Evolutionary conservation across 2,329 filamentous ascomycete species (phyloP), one percentile per base, ranked within the genome.

Genomic region (Hymenoscyphus linearis): DNA sequence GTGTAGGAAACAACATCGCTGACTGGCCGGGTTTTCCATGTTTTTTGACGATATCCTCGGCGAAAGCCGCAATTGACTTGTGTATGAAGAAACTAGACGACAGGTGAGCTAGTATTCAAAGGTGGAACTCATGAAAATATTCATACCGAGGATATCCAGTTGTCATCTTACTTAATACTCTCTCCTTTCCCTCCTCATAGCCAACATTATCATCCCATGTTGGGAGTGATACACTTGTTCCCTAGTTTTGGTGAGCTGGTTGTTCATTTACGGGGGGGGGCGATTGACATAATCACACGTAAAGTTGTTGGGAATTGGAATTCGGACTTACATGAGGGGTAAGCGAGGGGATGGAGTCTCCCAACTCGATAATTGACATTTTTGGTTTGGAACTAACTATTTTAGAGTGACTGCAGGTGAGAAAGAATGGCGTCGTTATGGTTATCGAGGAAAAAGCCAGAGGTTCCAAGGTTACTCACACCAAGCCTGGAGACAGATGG

Each of bases 221-320:
- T 44, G 95, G 95, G 27, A 99, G 79, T 16, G 95, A 98, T 50
- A 98, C 93, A 74, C 93, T 98, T 66, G 98, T 91, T 66, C 93
- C 95, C 93, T 97, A 54, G 55, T n/a, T n/a, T 22, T 50, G 31
- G 25, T 59, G 60, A 60, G 60, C 57, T 27, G 44, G 10, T 52
- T 61, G 37, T 54, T 52, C 34, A 50, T 53, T 40, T 36, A 12
- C n/a, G 22, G 4, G 40, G 40, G 4, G 40, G 40, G 40, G 40
- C 40, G 22, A 47, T 2, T 22, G n/a, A 47, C 40, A 60, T 36
- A 26, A 55, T 31, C n/a, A n/a, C n/a, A n/a, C n/a, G 44, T 18
- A 40, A 37, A 18, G 26, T 25, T 31, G 52, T 36, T 36, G 35
- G 55, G 25, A 22, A 13, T 26, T 31, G 37, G 34, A 60, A 26